These are phyloP conservation scores for Lichtheimia corymbifera DNA, from an alignment of 371 early-diverging fungal species.

Conservation along the genomic window DNA sequence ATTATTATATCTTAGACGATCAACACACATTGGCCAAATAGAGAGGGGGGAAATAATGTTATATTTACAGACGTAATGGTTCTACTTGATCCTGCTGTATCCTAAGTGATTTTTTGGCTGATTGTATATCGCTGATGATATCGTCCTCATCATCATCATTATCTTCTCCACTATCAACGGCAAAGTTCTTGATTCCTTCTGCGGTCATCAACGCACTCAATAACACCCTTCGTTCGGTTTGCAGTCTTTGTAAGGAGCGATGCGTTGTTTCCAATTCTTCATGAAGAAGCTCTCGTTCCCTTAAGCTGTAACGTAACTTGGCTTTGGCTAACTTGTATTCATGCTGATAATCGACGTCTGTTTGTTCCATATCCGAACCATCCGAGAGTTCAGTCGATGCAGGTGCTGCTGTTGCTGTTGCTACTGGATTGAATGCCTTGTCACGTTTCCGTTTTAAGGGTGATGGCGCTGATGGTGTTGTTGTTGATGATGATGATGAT, in stretches of 20 bases:
- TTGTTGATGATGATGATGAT: neutral
- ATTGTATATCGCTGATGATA: too few species aligned
- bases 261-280: conserved; percentile 47
- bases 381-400: neutral
- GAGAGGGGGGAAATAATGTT: too few species aligned
- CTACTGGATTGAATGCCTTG: neutral
- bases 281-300: conserved; percentile 57
- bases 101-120: too few species aligned
- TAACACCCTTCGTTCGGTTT: conserved; percentile 51
- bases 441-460: neutral
- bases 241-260: conserved; percentile 46
- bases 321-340: conserved; percentile 57
- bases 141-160: conserved; percentile 5
- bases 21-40: too few species aligned
- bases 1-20: too few species aligned
- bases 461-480: neutral
- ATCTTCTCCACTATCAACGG: neutral
- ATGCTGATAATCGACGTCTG: neutral
- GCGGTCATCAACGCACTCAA: conserved; percentile 44
- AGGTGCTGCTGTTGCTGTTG: neutral
- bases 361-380: neutral
- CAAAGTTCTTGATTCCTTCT: neutral
- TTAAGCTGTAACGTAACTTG: conserved; percentile 50
- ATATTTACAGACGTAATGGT: too few species aligned
- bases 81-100: too few species aligned